Conservation (phyloP, 352 stramenopile species). For the Globisporangium lucens region DNA sequence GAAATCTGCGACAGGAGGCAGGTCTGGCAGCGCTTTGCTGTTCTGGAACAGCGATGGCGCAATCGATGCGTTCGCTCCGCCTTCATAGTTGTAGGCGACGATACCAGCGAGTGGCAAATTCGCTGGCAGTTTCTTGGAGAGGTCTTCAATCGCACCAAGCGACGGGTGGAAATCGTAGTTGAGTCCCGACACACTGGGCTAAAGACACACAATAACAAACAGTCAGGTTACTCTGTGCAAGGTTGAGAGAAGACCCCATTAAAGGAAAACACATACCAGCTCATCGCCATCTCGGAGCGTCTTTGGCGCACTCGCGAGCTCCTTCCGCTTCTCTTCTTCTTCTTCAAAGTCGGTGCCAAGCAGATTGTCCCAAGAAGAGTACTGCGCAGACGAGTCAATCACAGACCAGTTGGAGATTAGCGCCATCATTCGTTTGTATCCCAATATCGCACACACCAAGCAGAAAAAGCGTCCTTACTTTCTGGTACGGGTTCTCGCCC, state of each 20-base stretch:
- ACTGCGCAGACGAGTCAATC: slow-evolving; percentile 33
- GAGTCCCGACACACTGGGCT: slow-evolving; percentile 64
- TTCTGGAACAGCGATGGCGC: slow-evolving; percentile 83
- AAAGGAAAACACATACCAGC: slow-evolving; percentile 36
- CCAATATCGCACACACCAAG: background rate
- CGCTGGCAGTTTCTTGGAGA: slow-evolving; percentile 72
- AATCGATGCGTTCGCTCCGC: slow-evolving; percentile 63
- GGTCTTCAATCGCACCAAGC: slow-evolving; percentile 60
- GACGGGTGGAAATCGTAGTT: slow-evolving; percentile 79
- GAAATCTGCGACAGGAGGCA: slow-evolving; percentile 64
- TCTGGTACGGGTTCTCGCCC: slow-evolving; percentile 86
- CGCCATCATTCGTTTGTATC: background rate
- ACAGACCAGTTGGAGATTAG: background rate
- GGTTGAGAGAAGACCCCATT: background rate
- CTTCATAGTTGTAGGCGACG: slow-evolving; percentile 76
- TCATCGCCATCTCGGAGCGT: slow-evolving; percentile 82
- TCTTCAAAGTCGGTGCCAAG: slow-evolving; percentile 84
- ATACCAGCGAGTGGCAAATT: slow-evolving; percentile 81
- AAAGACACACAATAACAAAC: background rate
- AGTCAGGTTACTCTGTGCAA: background rate
- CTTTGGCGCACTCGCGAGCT: slow-evolving; percentile 71
- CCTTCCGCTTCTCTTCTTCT: slow-evolving; percentile 83
- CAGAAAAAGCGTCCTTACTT: slow-evolving; percentile 29
- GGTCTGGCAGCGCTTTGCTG: slow-evolving; percentile 59
- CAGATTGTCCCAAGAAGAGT: slow-evolving; percentile 87